Percentiles rank a stretch among this genome's conserved stretches.
Conservation (phyloP, 1,284 basidiomycete genomes). For the Puccinia hordei region DNA sequence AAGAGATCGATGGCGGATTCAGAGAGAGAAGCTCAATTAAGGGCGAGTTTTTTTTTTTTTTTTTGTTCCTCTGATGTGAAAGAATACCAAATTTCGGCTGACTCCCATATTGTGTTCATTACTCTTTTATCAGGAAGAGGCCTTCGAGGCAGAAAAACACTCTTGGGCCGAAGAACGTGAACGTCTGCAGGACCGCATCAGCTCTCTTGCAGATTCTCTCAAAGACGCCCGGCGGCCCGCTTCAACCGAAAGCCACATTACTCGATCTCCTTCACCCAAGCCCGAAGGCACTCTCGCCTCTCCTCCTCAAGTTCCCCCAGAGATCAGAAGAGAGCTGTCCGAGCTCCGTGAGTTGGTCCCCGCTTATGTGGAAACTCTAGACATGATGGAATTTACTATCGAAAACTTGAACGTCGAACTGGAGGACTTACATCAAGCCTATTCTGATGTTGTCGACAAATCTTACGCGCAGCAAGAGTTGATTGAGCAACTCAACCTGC, state of each 20-base stretch:
- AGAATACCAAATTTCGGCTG: background rate
- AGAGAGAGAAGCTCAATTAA: background rate
- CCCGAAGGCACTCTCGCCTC: background rate
- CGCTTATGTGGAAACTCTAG: constrained; percentile 5
- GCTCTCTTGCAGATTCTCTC: constrained; percentile 4
- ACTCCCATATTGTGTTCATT: background rate
- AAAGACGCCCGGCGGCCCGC: background rate
- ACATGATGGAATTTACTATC: constrained; percentile 2
- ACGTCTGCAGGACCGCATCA: background rate
- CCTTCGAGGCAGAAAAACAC: constrained; percentile 4
- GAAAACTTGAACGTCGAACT: constrained; percentile 13
- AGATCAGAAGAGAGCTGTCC: constrained; percentile 5
- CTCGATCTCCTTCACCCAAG: background rate
- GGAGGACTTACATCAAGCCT: constrained; percentile 5
- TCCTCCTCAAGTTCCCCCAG: background rate
- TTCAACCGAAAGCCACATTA: background rate
- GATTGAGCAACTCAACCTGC: constrained; percentile 25
- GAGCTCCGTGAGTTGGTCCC: constrained; percentile 27
- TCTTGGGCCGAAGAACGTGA: constrained; percentile 8
- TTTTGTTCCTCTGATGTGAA: background rate
- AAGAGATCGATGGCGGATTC: background rate
- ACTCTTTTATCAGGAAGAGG: background rate
- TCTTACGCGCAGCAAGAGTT: constrained; percentile 8
- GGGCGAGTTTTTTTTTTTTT: background rate
- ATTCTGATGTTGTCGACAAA: constrained; percentile 1